Conservation (phyloP, 169 alveolate species). For the Plasmodium chabaudi region DNA sequence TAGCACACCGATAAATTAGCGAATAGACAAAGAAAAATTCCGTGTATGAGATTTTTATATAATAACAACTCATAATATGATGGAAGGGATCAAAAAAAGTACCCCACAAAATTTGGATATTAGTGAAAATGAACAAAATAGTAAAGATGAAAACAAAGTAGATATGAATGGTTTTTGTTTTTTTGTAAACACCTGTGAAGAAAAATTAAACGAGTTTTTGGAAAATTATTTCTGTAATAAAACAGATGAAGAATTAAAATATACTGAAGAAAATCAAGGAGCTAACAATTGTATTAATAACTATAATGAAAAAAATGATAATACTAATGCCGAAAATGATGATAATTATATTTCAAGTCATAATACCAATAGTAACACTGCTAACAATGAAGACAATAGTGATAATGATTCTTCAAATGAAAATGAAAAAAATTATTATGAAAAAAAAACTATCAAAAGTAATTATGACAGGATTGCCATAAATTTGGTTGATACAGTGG, state of each 20-base stretch:
- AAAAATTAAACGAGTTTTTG: slow-evolving; percentile 37
- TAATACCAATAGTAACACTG: not conserved
- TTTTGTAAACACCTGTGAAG: slow-evolving; percentile 68
- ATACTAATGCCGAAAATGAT: not conserved
- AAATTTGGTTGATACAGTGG: slow-evolving; percentile 55
- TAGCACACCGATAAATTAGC: not conserved
- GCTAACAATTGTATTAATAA: not conserved
- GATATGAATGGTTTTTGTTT: slow-evolving; percentile 59
- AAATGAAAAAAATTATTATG: slow-evolving; percentile 30
- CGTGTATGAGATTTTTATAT: not conserved
- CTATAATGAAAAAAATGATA: not conserved
- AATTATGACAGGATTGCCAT: slow-evolving; percentile 69
- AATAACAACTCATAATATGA: not conserved
- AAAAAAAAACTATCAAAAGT: slow-evolving; percentile 38
- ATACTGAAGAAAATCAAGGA: slow-evolving; percentile 30
- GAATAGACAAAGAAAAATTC: not conserved
- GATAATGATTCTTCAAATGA: slow-evolving; percentile 61
- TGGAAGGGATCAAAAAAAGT: slow-evolving; percentile 32
- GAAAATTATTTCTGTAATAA: slow-evolving; percentile 52
- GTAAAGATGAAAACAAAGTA: slow-evolving; percentile 46
- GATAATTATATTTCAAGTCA: not conserved
- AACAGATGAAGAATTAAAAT: slow-evolving; percentile 13
- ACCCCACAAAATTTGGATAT: slow-evolving; percentile 20
- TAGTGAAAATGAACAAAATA: slow-evolving; percentile 47
- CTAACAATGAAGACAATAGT: not conserved